Evolutionary conservation across 2,329 filamentous ascomycete species (phyloP).

Genomic region (Dactylella cylindrospora): DNA sequence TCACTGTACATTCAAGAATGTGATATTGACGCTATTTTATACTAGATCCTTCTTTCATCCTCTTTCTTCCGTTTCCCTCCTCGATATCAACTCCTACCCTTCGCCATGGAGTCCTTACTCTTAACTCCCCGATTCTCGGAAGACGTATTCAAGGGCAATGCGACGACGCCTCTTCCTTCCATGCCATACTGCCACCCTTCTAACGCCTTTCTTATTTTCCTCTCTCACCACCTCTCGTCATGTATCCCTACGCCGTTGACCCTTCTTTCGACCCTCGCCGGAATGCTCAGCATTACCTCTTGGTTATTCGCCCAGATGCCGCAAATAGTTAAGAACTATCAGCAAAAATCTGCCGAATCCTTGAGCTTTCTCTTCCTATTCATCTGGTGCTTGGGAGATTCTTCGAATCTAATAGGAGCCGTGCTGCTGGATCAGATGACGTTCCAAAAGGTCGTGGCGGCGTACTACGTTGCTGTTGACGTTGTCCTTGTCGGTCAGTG

Average conservation of each 20-base stretch:
- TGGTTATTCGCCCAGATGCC: slow-evolving; percentile 71
- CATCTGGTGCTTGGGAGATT: slow-evolving; percentile 67
- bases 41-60: too few species aligned
- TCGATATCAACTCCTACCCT: background rate
- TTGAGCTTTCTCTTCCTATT: slow-evolving; percentile 66
- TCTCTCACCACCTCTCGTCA: slow-evolving; percentile 63
- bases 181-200: slow-evolving; percentile 64
- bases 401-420: slow-evolving; percentile 62
- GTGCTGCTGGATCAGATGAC: slow-evolving; percentile 65
- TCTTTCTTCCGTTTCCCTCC: too few species aligned
- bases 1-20: background rate
- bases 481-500: slow-evolving; percentile 64
- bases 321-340: slow-evolving; percentile 69
- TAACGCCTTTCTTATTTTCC: slow-evolving; percentile 59
- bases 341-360: slow-evolving; percentile 64
- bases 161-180: slow-evolving; percentile 43
- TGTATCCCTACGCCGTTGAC: slow-evolving; percentile 67
- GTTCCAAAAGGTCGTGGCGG: slow-evolving; percentile 67
- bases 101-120: slow-evolving; percentile 37
- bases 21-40: background rate
- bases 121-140: slow-evolving; percentile 25
- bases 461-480: slow-evolving; percentile 68
- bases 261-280: slow-evolving; percentile 63
- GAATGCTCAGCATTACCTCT: slow-evolving; percentile 64
- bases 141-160: slow-evolving; percentile 19